Evolutionary conservation across 2,329 filamentous ascomycete genomes (phyloP), one percentile per base, ranked within the genome.

Genomic region (Nigrograna mackinnonii): DNA sequence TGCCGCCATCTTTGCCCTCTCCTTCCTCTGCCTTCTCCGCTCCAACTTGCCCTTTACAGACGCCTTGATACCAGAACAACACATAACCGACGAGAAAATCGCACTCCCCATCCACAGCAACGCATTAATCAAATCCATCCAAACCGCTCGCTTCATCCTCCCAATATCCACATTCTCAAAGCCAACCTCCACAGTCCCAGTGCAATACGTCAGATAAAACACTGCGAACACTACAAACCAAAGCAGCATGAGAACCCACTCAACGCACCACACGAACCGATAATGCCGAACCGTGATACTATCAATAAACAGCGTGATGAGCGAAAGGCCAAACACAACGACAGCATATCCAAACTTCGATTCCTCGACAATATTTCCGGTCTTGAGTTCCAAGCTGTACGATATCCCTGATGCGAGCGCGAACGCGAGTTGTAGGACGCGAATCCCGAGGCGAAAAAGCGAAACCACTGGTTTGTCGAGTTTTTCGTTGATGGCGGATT

Each of bases 61-160:
- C 9, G 49, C 56, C 39, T 51, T 60, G 5, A 48, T 28, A 0
- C 56, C 58, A 7, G 54, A 48, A 35, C 53, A 60, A 36, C 56
- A 60, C 58, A 61, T 60, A 11, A 32, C 22, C 6, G 55, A 51
- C 17, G 58, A 57, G 36, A 61, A 61, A 1, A 52, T 13, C 3
- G 58, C 55, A 31, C 56, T 57, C n/a, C 33, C 46, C 3, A 48
- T 26, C 58, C 56, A 61, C 9, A 61, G 36, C 16, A 60, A 17
- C 18, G 51, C 54, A 14, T 55, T 61, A 13, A 58, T 36, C 6
- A 61, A 39, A 31, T 61, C 43, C 12, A 54, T 44, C 58, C 56
- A 61, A 13, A 56, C 49, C 6, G 54, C 52, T 22, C 49, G 40
- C 31, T 48, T 37, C 52, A 58, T 57, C 1, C 56, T 46, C 11